phyloP scores from a whole-genome alignment of 2,329 filamentous ascomycete species.

The Raffaelea deltoideospora region DNA sequence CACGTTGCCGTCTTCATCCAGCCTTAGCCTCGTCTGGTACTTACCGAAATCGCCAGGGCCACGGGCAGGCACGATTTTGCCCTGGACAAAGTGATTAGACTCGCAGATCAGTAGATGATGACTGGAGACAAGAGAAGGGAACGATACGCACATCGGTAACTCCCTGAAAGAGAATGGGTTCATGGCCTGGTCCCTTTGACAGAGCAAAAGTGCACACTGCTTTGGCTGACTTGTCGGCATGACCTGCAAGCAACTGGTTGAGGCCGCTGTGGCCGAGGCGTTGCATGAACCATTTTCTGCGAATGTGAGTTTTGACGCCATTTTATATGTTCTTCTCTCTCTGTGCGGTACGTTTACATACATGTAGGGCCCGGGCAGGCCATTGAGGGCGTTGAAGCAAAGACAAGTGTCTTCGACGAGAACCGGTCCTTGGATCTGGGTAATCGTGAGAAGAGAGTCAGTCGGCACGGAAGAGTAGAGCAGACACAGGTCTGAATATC shows the following conservation, averaged over 20 bases:
- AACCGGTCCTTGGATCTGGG: constrained; percentile 67
- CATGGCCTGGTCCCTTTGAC: constrained; percentile 66
- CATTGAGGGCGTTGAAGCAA: constrained; percentile 78
- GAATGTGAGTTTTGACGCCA: not conserved
- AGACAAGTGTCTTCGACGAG: constrained; percentile 92
- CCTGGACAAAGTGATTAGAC: constrained; percentile 16
- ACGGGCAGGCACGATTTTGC: constrained; percentile 72
- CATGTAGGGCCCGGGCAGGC: constrained; percentile 95
- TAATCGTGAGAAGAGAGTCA: constrained; percentile 1
- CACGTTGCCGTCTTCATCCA: too few species aligned
- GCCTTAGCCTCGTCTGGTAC: too few species aligned
- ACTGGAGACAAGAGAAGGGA: not conserved
- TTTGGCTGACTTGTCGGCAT: constrained; percentile 79
- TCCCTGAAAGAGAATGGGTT: constrained; percentile 83
- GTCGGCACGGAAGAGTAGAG: not conserved
- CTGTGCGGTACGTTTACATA: too few species aligned
- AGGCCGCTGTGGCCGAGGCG: constrained; percentile 70
- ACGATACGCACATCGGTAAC: constrained; percentile 48
- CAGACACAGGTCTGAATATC: not conserved
- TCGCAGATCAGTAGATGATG: not conserved
- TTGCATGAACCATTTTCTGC: constrained; percentile 85
- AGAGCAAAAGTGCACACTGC: constrained; percentile 96
- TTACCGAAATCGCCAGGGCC: constrained; percentile 72
- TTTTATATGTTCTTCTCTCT: too few species aligned
- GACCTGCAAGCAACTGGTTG: constrained; percentile 79